phyloP scores from a whole-genome alignment of 495 filamentous ascomycete genomes.

The Penicillium egyptiacum region DNA sequence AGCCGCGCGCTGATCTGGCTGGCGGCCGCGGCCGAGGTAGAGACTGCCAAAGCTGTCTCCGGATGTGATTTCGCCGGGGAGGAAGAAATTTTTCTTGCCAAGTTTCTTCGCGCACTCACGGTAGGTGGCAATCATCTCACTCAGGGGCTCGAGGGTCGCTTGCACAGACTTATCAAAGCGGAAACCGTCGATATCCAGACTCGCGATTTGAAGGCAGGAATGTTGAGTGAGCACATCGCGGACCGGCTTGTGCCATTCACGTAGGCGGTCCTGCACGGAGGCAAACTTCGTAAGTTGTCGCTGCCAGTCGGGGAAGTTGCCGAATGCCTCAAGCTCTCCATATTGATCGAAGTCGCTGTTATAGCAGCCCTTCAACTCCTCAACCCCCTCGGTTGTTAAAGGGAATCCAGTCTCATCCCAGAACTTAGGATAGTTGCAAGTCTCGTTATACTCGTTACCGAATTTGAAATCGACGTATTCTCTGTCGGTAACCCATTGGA shows the following conservation, averaged over 20 bases:
- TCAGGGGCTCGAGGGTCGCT: conserved; percentile 46
- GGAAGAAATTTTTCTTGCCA: conserved; percentile 51
- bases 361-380: conserved; percentile 36
- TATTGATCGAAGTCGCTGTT: conserved; percentile 46
- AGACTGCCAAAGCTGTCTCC: conserved; percentile 39
- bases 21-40: conserved; percentile 40
- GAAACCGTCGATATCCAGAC: conserved; percentile 51
- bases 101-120: conserved; percentile 41
- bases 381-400: conserved; percentile 26
- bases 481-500: conserved; percentile 41
- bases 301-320: conserved; percentile 45
- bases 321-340: conserved; percentile 45
- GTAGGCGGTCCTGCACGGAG: conserved; percentile 44
- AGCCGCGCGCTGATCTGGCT: conserved; percentile 32
- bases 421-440: conserved; percentile 38
- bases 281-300: conserved; percentile 41
- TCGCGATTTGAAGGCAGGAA: conserved; percentile 41
- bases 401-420: conserved; percentile 44
- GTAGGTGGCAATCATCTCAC: conserved; percentile 40
- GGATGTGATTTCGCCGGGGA: conserved; percentile 48
- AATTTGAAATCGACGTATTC: conserved; percentile 44
- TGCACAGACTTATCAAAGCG: conserved; percentile 52
- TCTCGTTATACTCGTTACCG: conserved; percentile 33
- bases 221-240: conserved; percentile 33
- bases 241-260: conserved; percentile 41